Percentiles rank a stretch among this genome's conserved stretches.
Evolutionary conservation across 116 monocot species (phyloP).

Genomic region (Phalaenopsis hybrid): DNA sequence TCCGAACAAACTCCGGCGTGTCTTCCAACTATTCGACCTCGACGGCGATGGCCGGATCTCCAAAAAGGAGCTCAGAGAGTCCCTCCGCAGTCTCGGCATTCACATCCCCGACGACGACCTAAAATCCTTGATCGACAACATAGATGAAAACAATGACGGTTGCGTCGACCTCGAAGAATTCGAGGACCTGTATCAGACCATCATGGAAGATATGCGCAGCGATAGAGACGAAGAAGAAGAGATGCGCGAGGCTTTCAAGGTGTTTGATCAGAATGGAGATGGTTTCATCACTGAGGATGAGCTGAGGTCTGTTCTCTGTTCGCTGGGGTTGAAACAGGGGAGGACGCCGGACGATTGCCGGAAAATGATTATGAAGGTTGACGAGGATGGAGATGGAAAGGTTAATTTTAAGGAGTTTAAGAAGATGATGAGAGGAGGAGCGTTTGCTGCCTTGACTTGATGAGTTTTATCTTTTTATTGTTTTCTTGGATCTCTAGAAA

Average conservation of each 20-base stretch:
- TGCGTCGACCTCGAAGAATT: slow-evolving; percentile 58
- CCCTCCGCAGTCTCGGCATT: slow-evolving; percentile 41
- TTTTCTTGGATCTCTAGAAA: no score
- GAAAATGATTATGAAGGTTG: slow-evolving; percentile 74
- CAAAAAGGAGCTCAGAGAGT: slow-evolving; percentile 43
- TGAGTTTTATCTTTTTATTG: neutral
- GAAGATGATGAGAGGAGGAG: slow-evolving; percentile 78
- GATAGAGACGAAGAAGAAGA: slow-evolving; percentile 43
- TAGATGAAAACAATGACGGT: slow-evolving; percentile 43
- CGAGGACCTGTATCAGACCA: slow-evolving; percentile 24
- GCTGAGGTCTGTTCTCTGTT: slow-evolving; percentile 55
- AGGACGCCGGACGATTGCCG: slow-evolving; percentile 58
- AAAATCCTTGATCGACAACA: slow-evolving; percentile 32
- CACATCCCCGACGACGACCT: slow-evolving; percentile 36
- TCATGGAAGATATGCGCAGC: slow-evolving; percentile 22
- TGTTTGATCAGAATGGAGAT: slow-evolving; percentile 82
- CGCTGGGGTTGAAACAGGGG: slow-evolving; percentile 75
- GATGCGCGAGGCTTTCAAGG: slow-evolving; percentile 77
- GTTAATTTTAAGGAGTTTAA: slow-evolving; percentile 77
- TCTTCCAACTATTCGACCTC: slow-evolving; percentile 50
- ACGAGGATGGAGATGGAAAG: slow-evolving; percentile 74
- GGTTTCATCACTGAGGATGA: slow-evolving; percentile 88
- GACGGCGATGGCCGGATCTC: slow-evolving; percentile 48
- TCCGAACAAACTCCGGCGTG: slow-evolving; percentile 26
- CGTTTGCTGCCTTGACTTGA: slow-evolving; percentile 41